Conservation (phyloP, 805 yeast species). For the Priceomyces haplophilus region DNA sequence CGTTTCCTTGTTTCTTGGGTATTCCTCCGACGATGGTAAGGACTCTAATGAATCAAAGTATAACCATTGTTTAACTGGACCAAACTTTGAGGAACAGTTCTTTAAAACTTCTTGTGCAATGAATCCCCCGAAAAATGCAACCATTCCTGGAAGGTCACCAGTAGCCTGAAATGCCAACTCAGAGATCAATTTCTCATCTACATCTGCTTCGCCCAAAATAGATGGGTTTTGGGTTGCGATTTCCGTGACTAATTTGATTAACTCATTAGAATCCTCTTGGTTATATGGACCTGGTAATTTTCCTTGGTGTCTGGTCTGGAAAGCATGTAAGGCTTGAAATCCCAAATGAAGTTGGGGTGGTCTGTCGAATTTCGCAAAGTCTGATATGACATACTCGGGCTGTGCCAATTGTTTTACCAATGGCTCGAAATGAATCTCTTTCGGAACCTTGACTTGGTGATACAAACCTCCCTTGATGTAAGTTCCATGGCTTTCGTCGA, state of each 20-base stretch:
- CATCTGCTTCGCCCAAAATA: constrained; percentile 53
- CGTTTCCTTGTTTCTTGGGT: constrained; percentile 63
- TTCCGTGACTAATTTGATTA: constrained; percentile 56
- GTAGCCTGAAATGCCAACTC: constrained; percentile 81
- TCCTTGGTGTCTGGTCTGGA: constrained; percentile 59
- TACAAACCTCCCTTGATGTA: constrained; percentile 85
- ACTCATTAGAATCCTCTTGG: constrained; percentile 68
- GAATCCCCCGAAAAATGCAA: constrained; percentile 89
- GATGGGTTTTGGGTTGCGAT: constrained; percentile 55
- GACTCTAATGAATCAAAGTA: constrained; percentile 94
- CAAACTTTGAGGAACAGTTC: constrained; percentile 91
- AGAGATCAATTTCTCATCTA: constrained; percentile 59
- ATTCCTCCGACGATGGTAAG: constrained; percentile 59
- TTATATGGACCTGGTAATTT: constrained; percentile 74
- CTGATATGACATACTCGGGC: constrained; percentile 81
- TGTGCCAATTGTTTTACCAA: constrained; percentile 60
- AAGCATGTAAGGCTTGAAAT: constrained; percentile 82
- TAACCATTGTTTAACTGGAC: constrained; percentile 88
- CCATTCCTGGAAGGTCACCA: constrained; percentile 89
- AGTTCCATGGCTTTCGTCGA: constrained; percentile 53
- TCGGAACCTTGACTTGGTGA: constrained; percentile 88
- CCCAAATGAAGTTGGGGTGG: constrained; percentile 89
- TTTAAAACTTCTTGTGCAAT: constrained; percentile 96
- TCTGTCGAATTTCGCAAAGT: constrained; percentile 91
- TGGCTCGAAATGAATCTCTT: constrained; percentile 56